These are phyloP conservation scores for Ceratocystis albifundus DNA, from an alignment of 2,329 filamentous ascomycete genomes.

Conservation along the genomic window DNA sequence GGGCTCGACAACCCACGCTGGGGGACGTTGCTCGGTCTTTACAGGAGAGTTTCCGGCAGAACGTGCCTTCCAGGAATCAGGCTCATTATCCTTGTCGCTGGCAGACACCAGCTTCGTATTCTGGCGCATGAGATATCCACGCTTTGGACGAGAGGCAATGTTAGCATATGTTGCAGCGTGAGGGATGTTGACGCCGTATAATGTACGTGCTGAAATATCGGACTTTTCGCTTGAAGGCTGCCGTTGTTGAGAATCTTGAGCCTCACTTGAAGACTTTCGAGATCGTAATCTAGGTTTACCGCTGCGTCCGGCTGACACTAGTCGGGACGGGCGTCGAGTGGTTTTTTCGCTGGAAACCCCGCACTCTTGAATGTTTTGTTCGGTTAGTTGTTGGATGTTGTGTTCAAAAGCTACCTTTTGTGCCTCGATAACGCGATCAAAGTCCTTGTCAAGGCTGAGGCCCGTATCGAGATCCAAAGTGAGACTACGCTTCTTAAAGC, in stretches of 20 bases:
- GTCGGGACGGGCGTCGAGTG: conserved; percentile 5
- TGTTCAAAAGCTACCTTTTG: conserved; percentile 72
- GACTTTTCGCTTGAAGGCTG: conserved; percentile 16
- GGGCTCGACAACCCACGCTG: conserved; percentile 92
- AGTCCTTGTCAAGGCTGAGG: conserved; percentile 80
- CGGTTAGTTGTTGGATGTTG: conserved; percentile 6
- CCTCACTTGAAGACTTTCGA: conserved; percentile 13
- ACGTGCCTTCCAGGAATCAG: conserved; percentile 40
- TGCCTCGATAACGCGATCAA: conserved; percentile 85
- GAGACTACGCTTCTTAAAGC: conserved; percentile 71
- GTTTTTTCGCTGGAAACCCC: conserved; percentile 8
- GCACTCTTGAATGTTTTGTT: not conserved
- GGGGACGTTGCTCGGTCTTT: conserved; percentile 61
- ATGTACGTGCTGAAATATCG: conserved; percentile 12
- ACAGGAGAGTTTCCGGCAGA: conserved; percentile 57
- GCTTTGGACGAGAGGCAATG: conserved; percentile 54
- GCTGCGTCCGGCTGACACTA: conserved; percentile 14
- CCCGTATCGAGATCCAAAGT: conserved; percentile 72
- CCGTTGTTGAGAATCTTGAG: conserved; percentile 3
- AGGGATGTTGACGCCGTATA: conserved; percentile 19
- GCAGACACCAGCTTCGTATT: conserved; percentile 95
- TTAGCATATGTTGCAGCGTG: conserved; percentile 44
- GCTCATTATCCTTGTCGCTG: conserved; percentile 58
- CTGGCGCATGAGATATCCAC: conserved; percentile 95
- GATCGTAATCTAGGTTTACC: not conserved